phyloP scores from a whole-genome alignment of 192 early-diverging fungal genomes.

The Rhizoclosmatium globosum region DNA sequence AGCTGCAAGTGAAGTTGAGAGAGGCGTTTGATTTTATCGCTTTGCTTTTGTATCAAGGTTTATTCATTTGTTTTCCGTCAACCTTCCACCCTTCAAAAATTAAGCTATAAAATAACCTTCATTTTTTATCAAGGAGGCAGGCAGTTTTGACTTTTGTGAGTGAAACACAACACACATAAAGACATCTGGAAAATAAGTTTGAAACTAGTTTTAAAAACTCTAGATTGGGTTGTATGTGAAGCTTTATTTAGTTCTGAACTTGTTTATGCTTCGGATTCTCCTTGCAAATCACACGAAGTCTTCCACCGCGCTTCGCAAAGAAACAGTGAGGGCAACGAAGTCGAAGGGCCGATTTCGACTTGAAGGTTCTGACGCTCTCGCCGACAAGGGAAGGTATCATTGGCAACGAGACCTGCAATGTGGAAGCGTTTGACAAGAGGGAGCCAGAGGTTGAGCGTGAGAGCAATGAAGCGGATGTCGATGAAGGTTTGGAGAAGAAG shows the following conservation, averaged over 20 bases:
- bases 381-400: neutral
- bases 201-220: too few relatives aligned
- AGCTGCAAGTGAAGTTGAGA: too few relatives aligned
- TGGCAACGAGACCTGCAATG: neutral
- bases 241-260: constrained; percentile 73
- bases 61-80: too few relatives aligned
- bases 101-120: too few relatives aligned
- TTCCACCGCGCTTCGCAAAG: constrained; percentile 84
- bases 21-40: too few relatives aligned
- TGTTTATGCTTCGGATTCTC: constrained; percentile 97
- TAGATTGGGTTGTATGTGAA: too few relatives aligned
- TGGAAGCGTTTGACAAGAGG: neutral
- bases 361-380: constrained; percentile 60
- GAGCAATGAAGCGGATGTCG: neutral
- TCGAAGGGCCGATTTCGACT: constrained; percentile 88
- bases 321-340: constrained; percentile 90
- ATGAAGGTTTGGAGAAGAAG: neutral
- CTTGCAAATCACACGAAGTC: constrained; percentile 87
- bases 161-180: too few relatives aligned
- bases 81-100: too few relatives aligned
- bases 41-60: too few relatives aligned
- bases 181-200: too few relatives aligned
- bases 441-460: neutral
- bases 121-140: too few relatives aligned
- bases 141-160: too few relatives aligned